Conservation (phyloP, 306 rosid species). For the Corylus heterophylla region DNA sequence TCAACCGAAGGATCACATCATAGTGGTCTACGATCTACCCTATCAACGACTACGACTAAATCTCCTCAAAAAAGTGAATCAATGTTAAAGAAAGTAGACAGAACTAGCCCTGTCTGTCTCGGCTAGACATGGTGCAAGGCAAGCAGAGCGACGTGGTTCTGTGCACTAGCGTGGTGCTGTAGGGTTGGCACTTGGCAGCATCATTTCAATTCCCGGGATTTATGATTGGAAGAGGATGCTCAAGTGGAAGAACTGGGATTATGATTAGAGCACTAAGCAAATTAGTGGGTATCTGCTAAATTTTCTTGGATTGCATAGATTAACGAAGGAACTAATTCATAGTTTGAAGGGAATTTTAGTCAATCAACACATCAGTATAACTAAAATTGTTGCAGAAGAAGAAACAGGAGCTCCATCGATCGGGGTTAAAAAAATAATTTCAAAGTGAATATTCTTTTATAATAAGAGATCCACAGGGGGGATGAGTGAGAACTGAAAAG, state of each 20-base stretch:
- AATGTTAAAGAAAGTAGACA: too few species aligned
- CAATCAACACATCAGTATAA: background rate
- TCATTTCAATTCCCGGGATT: background rate
- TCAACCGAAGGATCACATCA: background rate
- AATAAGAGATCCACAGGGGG: background rate
- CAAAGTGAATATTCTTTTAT: background rate
- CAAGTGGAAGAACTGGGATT: background rate
- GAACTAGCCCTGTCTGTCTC: background rate
- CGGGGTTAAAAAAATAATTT: background rate
- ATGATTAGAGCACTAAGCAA: conserved; percentile 3
- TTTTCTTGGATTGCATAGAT: background rate
- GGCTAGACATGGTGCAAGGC: background rate
- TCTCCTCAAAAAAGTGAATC: too few species aligned
- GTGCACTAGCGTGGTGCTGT: background rate
- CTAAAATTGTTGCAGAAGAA: too few species aligned
- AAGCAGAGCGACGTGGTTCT: background rate
- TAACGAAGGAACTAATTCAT: background rate
- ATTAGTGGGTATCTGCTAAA: conserved; percentile 1
- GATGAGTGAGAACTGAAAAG: background rate
- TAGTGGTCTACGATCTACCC: background rate
- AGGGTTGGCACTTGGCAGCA: background rate
- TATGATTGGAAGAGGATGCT: background rate
- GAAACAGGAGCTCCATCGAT: background rate
- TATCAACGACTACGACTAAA: too few species aligned
- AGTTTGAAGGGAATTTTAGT: background rate